Conservation (phyloP, 2,329 filamentous ascomycete species). For the Cladorrhinum sp. region DNA sequence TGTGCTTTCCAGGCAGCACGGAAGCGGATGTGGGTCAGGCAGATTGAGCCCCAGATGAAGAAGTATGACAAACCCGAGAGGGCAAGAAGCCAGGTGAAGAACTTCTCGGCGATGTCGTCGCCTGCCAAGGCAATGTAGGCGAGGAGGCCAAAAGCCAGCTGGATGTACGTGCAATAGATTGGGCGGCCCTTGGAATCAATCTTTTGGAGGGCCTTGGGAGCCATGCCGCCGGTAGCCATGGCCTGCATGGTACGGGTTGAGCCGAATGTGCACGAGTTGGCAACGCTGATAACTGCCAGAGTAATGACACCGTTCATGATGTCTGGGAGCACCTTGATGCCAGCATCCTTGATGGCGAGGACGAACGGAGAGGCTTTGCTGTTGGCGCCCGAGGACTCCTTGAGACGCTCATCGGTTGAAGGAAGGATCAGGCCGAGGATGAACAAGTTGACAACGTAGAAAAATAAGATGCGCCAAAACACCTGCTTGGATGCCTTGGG, state of each 20-base stretch:
- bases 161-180: conserved; percentile 50
- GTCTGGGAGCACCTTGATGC: conserved; percentile 47
- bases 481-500: conserved; percentile 66
- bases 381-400: conserved; percentile 38
- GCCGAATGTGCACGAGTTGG: conserved; percentile 50
- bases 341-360: conserved; percentile 48
- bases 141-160: conserved; percentile 56
- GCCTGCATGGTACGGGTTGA: conserved; percentile 52
- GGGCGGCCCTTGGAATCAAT: conserved; percentile 61
- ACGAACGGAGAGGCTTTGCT: conserved; percentile 50
- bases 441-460: conserved; percentile 48
- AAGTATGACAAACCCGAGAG: conserved; percentile 70
- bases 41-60: conserved; percentile 72
- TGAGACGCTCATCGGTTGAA: conserved; percentile 40
- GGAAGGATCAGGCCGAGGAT: conserved; percentile 50
- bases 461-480: conserved; percentile 24
- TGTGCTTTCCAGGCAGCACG: conserved; percentile 58
- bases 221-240: conserved; percentile 48
- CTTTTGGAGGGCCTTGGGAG: conserved; percentile 55
- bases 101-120: conserved; percentile 34
- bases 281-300: conserved; percentile 50
- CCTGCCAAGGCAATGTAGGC: conserved; percentile 53
- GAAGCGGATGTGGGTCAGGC: conserved; percentile 64
- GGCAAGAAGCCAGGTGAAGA: conserved; percentile 66
- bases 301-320: conserved; percentile 55